Conservation (phyloP, 805 yeast genomes). For the Candida nonsorbophila region DNA sequence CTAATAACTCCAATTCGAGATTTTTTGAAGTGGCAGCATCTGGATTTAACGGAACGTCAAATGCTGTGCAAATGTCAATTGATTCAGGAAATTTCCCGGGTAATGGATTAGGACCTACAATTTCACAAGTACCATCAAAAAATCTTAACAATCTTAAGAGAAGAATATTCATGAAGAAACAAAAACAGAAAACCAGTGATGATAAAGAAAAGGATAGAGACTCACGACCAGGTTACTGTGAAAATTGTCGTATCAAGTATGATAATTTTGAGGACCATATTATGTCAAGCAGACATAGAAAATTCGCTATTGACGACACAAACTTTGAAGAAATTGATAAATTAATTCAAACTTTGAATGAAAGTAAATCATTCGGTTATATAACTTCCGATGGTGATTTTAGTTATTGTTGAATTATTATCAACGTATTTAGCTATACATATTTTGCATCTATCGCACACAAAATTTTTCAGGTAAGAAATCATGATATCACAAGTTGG, state of each 20-base stretch:
- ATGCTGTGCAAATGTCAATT: slow-evolving; percentile 34
- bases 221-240: slow-evolving; percentile 76
- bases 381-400: slow-evolving; percentile 38
- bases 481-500: neutral
- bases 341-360: slow-evolving; percentile 50
- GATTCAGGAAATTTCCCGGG: slow-evolving; percentile 36
- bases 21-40: slow-evolving; percentile 42
- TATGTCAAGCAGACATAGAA: slow-evolving; percentile 60
- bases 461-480: neutral
- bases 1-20: slow-evolving; percentile 26
- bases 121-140: slow-evolving; percentile 52
- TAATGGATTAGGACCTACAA: slow-evolving; percentile 59
- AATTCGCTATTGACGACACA: slow-evolving; percentile 65
- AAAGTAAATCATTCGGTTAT: slow-evolving; percentile 37
- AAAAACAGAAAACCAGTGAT: slow-evolving; percentile 16
- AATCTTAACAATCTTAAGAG: slow-evolving; percentile 44
- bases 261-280: slow-evolving; percentile 78
- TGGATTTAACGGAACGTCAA: slow-evolving; percentile 41
- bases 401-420: slow-evolving; percentile 7
- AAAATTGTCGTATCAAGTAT: slow-evolving; percentile 83
- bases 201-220: slow-evolving; percentile 20
- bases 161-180: slow-evolving; percentile 39
- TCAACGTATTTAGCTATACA: too few relatives aligned
- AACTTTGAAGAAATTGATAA: slow-evolving; percentile 77
- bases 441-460: too few relatives aligned